A percentile compares a stretch with the other conserved stretches of the same genome.
These are phyloP conservation scores for Salix udensis DNA, from an alignment of 345 rosid genomes.

Conservation along the genomic window DNA sequence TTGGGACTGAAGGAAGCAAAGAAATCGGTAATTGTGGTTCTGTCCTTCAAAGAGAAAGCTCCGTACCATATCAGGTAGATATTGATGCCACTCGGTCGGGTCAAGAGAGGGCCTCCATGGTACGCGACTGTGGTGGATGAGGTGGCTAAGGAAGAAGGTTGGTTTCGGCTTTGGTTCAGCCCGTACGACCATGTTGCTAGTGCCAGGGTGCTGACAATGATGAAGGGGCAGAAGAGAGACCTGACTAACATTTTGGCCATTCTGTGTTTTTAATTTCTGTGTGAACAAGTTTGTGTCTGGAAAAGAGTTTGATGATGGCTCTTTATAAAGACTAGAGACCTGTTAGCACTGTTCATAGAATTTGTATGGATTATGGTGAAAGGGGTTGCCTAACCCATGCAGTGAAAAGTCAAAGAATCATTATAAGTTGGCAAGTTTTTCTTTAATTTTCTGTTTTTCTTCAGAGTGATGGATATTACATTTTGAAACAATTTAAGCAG, in stretches of 20 bases:
- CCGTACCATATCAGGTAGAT: slow-evolving; percentile 25
- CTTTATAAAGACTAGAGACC: background rate
- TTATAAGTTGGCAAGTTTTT: no score
- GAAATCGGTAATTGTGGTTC: slow-evolving; percentile 14
- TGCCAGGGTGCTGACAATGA: background rate
- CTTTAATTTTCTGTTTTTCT: no score
- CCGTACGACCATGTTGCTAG: background rate
- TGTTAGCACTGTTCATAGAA: background rate
- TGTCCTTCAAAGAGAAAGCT: slow-evolving; percentile 17
- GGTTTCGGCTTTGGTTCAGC: slow-evolving; percentile 3
- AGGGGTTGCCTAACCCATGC: no score
- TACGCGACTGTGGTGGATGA: slow-evolving; percentile 7
- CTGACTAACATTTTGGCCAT: background rate
- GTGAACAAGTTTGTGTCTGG: background rate
- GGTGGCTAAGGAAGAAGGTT: background rate
- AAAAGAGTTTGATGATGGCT: background rate
- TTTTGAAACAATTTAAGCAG: no score
- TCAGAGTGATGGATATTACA: no score
- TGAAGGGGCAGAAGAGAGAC: slow-evolving; percentile 2
- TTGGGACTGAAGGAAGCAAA: slow-evolving; percentile 9
- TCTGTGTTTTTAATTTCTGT: background rate
- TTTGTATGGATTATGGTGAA: background rate
- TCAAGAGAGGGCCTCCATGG: slow-evolving; percentile 27
- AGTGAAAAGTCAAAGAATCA: no score
- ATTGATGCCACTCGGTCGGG: slow-evolving; percentile 12